A percentile compares a stretch with the other conserved stretches of the same genome.
Evolutionary conservation across 2,329 filamentous ascomycete genomes (phyloP).

Genomic region (Phialocephala subalpina): DNA sequence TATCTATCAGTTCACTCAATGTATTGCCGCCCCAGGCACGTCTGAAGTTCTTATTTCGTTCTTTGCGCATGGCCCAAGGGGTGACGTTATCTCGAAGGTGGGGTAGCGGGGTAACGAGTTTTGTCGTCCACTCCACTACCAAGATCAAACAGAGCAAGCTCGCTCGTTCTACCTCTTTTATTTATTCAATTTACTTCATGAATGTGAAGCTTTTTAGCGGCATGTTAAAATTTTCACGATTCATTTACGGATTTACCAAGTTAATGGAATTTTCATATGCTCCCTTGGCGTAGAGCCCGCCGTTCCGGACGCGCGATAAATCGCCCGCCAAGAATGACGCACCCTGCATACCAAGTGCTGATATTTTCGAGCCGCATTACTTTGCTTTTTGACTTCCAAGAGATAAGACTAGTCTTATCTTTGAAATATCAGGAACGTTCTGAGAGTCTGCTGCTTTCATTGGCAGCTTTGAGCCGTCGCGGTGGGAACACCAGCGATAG

Average conservation of each 20-base stretch:
- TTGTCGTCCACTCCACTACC: no score
- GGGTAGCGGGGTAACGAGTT: background rate
- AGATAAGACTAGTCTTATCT: conserved; percentile 13
- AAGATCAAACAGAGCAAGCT: background rate
- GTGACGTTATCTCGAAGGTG: background rate
- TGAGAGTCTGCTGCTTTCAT: background rate
- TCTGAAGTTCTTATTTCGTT: no score
- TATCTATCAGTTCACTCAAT: no score
- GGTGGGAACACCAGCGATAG: background rate
- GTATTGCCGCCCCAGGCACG: no score
- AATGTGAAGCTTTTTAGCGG: no score
- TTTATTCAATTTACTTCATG: background rate
- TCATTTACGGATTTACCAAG: background rate
- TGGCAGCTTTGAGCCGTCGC: background rate
- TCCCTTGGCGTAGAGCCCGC: background rate
- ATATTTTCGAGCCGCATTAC: background rate
- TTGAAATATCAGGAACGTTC: background rate
- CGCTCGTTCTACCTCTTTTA: background rate
- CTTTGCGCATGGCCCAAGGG: background rate
- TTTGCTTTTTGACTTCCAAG: background rate
- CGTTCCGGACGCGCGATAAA: background rate
- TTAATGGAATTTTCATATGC: background rate
- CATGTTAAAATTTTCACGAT: no score
- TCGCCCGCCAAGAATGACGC: background rate
- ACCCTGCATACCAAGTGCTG: background rate